Conservation (phyloP, 2,329 filamentous ascomycete genomes). For the Diplodia seriata region DNA sequence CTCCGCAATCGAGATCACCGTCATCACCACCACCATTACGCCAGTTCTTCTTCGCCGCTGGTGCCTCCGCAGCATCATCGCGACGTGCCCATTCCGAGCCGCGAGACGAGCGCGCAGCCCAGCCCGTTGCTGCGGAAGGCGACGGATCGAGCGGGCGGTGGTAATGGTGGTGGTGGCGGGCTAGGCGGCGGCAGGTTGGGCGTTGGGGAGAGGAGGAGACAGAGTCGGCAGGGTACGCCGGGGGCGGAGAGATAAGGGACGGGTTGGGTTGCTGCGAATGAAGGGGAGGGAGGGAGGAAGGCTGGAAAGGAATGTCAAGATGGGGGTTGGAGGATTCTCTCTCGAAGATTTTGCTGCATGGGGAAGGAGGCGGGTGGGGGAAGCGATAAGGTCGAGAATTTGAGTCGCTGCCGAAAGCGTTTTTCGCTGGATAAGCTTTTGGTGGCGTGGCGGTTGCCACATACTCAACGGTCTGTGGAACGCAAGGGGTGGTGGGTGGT, state of each 20-base stretch:
- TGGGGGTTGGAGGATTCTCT: background rate
- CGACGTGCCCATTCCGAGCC: conserved; percentile 38
- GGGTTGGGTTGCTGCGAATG: background rate
- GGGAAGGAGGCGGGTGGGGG: too few species aligned
- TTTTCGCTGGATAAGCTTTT: background rate
- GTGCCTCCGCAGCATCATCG: conserved; percentile 31
- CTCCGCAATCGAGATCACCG: background rate
- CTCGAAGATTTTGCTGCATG: background rate
- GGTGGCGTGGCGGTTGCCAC: background rate
- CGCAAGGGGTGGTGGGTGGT: background rate
- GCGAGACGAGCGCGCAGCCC: conserved; percentile 34
- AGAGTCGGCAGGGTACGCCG: background rate
- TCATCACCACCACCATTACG: background rate
- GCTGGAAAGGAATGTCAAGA: background rate
- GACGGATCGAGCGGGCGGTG: conserved; percentile 35
- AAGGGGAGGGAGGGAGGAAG: background rate
- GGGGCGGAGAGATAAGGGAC: background rate
- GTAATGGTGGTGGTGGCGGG: background rate
- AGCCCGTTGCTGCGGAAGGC: conserved; percentile 47
- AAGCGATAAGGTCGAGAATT: too few species aligned
- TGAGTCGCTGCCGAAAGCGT: too few species aligned
- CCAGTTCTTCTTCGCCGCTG: conserved; percentile 34
- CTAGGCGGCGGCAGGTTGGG: background rate
- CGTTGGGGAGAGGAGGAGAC: background rate
- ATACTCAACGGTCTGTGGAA: background rate